phyloP scores from a whole-genome alignment of 225 moss, liverwort and hornwort genomes.

The Sphagnum tenellum region DNA sequence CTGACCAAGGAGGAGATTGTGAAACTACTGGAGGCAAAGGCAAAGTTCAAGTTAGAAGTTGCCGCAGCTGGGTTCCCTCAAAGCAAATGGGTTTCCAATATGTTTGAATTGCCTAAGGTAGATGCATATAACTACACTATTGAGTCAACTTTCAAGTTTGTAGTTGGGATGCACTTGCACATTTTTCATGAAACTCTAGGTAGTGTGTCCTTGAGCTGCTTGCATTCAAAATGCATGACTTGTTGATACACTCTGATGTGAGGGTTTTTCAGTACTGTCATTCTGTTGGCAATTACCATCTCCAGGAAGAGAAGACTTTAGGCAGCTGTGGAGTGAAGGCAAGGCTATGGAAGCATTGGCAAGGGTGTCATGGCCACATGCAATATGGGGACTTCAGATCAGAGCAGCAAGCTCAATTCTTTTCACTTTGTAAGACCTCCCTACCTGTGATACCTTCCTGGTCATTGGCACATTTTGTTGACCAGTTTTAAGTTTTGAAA shows the following conservation, averaged over 20 bases:
- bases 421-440: slow-evolving; percentile 63
- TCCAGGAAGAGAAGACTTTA: slow-evolving; percentile 42
- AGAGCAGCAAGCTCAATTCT: slow-evolving; percentile 82
- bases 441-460: neutral
- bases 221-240: no score
- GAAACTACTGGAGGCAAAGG: slow-evolving; percentile 48
- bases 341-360: slow-evolving; percentile 66
- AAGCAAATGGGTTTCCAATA: slow-evolving; percentile 59
- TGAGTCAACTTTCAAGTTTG: no score
- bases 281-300: neutral
- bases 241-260: no score
- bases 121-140: no score
- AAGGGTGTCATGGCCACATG: slow-evolving; percentile 21
- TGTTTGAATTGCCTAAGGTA: slow-evolving; percentile 40
- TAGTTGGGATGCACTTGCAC: no score
- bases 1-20: slow-evolving; percentile 37
- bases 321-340: slow-evolving; percentile 54
- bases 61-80: slow-evolving; percentile 48
- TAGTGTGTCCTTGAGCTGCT: no score
- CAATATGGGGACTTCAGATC: slow-evolving; percentile 71
- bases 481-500: no score
- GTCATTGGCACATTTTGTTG: no score
- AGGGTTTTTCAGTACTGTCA: neutral
- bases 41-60: slow-evolving; percentile 55
- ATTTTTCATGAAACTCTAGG: no score